Percentiles rank a stretch among this genome's conserved stretches.
These are phyloP conservation scores for Melaleuca alternifolia DNA, from an alignment of 345 rosid species.

Conservation along the genomic window DNA sequence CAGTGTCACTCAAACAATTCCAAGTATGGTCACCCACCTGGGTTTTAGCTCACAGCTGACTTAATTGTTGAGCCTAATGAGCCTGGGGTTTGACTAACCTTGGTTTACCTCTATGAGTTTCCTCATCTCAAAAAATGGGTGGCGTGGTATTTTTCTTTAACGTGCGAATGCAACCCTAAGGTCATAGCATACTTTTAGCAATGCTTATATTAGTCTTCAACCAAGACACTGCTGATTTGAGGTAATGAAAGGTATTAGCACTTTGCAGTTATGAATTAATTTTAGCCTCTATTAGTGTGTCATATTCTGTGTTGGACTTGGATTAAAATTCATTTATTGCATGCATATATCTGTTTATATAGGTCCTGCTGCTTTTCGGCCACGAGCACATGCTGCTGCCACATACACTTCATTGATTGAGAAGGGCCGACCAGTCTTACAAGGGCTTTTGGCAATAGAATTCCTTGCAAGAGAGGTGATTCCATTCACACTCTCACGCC, in stretches of 20 bases:
- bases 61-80: not conserved
- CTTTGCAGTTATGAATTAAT: not conserved
- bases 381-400: conserved; percentile 58
- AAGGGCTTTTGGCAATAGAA: conserved; percentile 94
- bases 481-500: not conserved
- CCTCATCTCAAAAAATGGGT: not conserved
- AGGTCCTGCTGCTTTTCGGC: conserved; percentile 99
- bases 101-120: not conserved
- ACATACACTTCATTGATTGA: conserved; percentile 62
- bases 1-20: not conserved
- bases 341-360: conserved; percentile 8
- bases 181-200: not conserved
- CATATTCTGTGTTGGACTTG: not conserved
- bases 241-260: not conserved
- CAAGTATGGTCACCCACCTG: not conserved
- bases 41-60: not conserved
- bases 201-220: not conserved
- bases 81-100: not conserved
- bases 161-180: not conserved
- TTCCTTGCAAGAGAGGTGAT: conserved; percentile 91
- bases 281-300: not conserved
- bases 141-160: not conserved
- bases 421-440: conserved; percentile 95
- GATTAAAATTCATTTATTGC: not conserved
- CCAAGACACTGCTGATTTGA: not conserved